These are phyloP conservation scores for Poa pratensis DNA, from an alignment of 176 grass and related monocot species.

Conservation along the genomic window DNA sequence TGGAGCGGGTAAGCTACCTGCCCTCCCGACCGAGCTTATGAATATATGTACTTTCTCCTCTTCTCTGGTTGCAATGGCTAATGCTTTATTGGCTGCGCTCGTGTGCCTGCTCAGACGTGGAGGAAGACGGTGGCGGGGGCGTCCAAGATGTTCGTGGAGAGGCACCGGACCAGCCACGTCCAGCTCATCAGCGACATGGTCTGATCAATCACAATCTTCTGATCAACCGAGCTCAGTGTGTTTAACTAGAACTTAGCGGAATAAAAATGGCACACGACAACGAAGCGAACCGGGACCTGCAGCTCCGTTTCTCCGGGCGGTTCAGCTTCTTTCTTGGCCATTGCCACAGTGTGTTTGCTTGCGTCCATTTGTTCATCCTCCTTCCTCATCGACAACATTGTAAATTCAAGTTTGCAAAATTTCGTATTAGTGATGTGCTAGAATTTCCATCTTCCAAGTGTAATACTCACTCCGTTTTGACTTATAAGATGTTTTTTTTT, in stretches of 20 bases:
- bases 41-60: neutral
- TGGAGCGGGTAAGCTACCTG: conserved; percentile 63
- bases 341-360: conserved; percentile 31
- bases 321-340: neutral
- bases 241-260: neutral
- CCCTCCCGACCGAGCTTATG: neutral
- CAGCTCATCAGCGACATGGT: conserved; percentile 89
- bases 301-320: conserved; percentile 12
- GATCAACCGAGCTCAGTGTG: neutral
- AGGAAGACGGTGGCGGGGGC: conserved; percentile 85
- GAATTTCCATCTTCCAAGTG: neutral
- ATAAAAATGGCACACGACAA: conserved; percentile 35
- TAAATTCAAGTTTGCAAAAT: conserved; percentile 68
- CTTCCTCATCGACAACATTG: conserved; percentile 16
- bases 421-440: neutral
- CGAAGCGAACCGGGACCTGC: neutral
- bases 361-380: neutral
- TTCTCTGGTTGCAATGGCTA: neutral
- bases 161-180: conserved; percentile 72
- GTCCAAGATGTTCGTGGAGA: conserved; percentile 93
- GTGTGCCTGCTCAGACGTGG: conserved; percentile 60
- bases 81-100: conserved; percentile 5
- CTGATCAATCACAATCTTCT: neutral
- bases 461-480: too few relatives aligned
- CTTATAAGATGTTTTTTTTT: too few relatives aligned